phyloP scores from a whole-genome alignment of 305 asterid genomes.

The Ajuga reptans region DNA sequence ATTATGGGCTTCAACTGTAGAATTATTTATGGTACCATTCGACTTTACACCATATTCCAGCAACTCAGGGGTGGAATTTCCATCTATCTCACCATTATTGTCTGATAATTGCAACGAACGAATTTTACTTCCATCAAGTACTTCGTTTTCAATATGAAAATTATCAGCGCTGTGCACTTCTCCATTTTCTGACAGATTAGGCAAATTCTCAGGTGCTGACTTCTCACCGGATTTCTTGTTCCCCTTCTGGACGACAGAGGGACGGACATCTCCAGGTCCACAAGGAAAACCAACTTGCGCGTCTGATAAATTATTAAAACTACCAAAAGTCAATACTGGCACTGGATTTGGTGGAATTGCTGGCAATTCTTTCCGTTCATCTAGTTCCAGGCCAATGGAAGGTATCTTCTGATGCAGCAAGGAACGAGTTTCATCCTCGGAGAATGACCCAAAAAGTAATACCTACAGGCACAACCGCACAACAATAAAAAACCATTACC shows the following conservation, averaged over 20 bases:
- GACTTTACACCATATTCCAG: constrained; percentile 21
- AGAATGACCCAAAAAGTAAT: constrained; percentile 80
- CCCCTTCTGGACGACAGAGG: constrained; percentile 23
- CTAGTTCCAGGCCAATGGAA: constrained; percentile 17
- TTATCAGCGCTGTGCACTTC: constrained; percentile 19
- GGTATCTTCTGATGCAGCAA: constrained; percentile 35
- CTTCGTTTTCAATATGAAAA: constrained; percentile 26
- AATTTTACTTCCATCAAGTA: constrained; percentile 25
- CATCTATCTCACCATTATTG: constrained; percentile 22
- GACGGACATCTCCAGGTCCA: constrained; percentile 20
- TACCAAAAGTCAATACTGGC: constrained; percentile 45
- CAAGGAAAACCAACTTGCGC: constrained; percentile 24
- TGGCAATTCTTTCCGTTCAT: constrained; percentile 25
- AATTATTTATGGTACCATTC: constrained; percentile 30
- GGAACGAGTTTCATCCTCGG: constrained; percentile 68
- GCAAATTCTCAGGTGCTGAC: constrained; percentile 19
- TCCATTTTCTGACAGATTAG: constrained; percentile 46
- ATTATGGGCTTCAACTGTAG: constrained; percentile 29
- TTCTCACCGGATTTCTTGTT: constrained; percentile 21
- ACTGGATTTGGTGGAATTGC: constrained; percentile 23
- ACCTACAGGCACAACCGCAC: no score
- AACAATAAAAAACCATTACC: no score
- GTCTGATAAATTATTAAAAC: constrained; percentile 29
- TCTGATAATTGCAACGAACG: constrained; percentile 31
- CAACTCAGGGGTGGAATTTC: constrained; percentile 20